These are phyloP conservation scores for Pisolithus sp. DNA, from an alignment of 768 basidiomycete genomes.

Conservation along the genomic window DNA sequence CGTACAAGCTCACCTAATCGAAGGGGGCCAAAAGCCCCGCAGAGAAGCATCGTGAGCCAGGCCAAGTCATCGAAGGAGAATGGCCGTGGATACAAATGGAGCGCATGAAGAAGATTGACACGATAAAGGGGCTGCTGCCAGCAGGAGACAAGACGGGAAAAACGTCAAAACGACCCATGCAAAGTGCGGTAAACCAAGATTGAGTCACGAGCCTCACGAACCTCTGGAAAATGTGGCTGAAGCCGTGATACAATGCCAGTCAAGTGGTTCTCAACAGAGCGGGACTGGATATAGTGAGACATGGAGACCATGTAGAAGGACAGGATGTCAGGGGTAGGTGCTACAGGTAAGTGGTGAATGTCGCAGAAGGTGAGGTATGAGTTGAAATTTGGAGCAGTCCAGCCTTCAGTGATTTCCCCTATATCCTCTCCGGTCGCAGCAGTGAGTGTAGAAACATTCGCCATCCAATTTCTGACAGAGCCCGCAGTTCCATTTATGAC, in stretches of 20 bases:
- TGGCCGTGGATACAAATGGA: neutral
- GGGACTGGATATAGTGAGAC: conserved; percentile 13
- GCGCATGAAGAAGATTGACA: conserved; percentile 8
- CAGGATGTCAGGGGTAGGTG: conserved; percentile 21
- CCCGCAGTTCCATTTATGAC: neutral
- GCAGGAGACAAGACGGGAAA: neutral
- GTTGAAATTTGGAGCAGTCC: conserved; percentile 12
- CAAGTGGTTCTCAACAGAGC: conserved; percentile 18
- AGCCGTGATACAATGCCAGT: conserved; percentile 18
- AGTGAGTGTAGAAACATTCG: neutral
- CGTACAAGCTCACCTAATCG: conserved; percentile 15
- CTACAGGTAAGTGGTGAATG: conserved; percentile 21
- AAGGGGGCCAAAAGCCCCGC: conserved; percentile 13
- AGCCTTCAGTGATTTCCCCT: neutral
- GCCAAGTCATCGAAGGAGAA: conserved; percentile 15
- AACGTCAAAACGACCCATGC: conserved; percentile 2
- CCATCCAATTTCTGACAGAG: neutral
- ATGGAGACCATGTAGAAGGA: conserved; percentile 11
- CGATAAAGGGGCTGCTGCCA: conserved; percentile 12
- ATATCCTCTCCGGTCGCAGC: neutral
- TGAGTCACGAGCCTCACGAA: neutral
- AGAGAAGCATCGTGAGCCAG: conserved; percentile 11
- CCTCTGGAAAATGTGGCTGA: conserved; percentile 14
- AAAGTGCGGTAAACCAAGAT: conserved; percentile 9
- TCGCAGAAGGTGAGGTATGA: conserved; percentile 28